Conservation (phyloP, 2,329 filamentous ascomycete species). For the Rhexocercosporidium sp. region DNA sequence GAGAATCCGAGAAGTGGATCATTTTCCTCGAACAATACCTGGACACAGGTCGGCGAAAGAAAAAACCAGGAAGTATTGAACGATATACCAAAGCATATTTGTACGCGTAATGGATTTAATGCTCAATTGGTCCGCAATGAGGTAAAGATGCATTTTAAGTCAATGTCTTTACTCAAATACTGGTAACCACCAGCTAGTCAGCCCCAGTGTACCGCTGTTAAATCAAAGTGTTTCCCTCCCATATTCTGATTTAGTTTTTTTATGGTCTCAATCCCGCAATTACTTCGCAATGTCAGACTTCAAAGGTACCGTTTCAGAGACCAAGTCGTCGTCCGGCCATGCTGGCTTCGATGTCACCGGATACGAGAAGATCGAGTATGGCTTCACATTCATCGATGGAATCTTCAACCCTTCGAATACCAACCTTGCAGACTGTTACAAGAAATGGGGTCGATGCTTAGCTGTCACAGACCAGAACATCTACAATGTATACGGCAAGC, state of each 20-base stretch:
- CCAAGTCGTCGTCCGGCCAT: slow-evolving; percentile 47
- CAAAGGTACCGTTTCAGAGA: slow-evolving; percentile 68
- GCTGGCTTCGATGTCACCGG: slow-evolving; percentile 72
- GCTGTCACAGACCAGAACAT: slow-evolving; percentile 76
- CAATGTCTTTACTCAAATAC: no score
- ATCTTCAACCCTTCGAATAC: slow-evolving; percentile 66
- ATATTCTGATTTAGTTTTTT: no score
- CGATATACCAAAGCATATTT: background rate
- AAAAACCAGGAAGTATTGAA: background rate
- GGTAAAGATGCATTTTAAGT: no score
- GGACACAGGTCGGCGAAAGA: no score
- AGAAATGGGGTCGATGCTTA: slow-evolving; percentile 67
- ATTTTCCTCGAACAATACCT: background rate
- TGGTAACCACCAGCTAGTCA: no score
- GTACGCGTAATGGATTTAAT: background rate
- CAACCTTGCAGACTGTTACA: slow-evolving; percentile 69
- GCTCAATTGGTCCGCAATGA: no score
- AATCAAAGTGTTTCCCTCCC: no score
- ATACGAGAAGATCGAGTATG: slow-evolving; percentile 78
- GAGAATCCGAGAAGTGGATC: background rate
- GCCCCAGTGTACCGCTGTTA: no score
- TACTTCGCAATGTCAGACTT: slow-evolving; percentile 67
- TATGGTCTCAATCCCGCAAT: no score
- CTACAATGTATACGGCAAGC: slow-evolving; percentile 67
- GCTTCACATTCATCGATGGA: slow-evolving; percentile 74